Percentiles rank a stretch among this genome's conserved stretches.
These are phyloP conservation scores for Saccharomyces kudriavzevii DNA, from an alignment of 805 yeast genomes.

Conservation along the genomic window DNA sequence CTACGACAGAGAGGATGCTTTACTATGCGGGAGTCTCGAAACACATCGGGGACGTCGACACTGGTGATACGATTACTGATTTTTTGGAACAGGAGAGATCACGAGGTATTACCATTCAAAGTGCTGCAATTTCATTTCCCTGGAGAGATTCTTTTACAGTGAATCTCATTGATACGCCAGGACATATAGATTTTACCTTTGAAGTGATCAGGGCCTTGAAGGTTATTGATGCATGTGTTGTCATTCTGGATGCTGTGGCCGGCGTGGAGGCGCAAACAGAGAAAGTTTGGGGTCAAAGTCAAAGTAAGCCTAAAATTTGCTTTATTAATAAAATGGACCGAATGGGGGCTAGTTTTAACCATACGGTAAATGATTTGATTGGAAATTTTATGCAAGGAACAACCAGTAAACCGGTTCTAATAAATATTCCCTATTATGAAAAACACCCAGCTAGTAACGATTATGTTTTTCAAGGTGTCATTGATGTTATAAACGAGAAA, in stretches of 20 bases:
- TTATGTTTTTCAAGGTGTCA: conserved; percentile 43
- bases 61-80: conserved; percentile 95
- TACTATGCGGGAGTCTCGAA: conserved; percentile 75
- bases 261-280: conserved; percentile 98
- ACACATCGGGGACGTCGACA: conserved; percentile 86
- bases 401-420: conserved; percentile 61
- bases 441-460: conserved; percentile 25
- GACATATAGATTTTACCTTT: conserved; percentile 95
- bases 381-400: conserved; percentile 38
- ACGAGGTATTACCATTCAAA: conserved; percentile 92
- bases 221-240: conserved; percentile 90
- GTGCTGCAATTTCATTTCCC: conserved; percentile 87
- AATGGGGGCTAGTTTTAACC: conserved; percentile 87
- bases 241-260: conserved; percentile 89
- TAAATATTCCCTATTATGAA: conserved; percentile 71
- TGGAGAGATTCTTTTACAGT: conserved; percentile 67
- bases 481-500: conserved; percentile 50
- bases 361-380: conserved; percentile 81
- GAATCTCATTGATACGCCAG: conserved; percentile 93
- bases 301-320: conserved; percentile 65
- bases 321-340: conserved; percentile 95
- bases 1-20: conserved; percentile 95
- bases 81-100: conserved; percentile 82
- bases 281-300: conserved; percentile 90
- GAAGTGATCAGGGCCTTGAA: conserved; percentile 86